Evolutionary conservation across 306 rosid genomes (phyloP).

Genomic region (Vicia sativa): DNA sequence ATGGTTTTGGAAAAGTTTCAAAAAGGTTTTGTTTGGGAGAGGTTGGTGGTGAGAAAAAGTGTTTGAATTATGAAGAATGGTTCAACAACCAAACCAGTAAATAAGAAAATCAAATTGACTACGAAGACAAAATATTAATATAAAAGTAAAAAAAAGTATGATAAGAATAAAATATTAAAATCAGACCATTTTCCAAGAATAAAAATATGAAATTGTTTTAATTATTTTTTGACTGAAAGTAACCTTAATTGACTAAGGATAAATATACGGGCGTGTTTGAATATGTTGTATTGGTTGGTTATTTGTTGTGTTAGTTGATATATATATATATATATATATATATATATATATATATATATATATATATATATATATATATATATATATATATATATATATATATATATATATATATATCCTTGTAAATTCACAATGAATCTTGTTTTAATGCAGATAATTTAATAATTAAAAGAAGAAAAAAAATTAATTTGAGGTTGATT

Average conservation of each 20-base stretch:
- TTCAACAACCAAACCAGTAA: slow-evolving; percentile 11
- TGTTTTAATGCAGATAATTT: too few relatives aligned
- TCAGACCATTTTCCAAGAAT: background rate
- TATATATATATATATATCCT: too few relatives aligned
- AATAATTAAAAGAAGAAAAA: too few relatives aligned
- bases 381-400: too few relatives aligned
- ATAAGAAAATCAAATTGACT: slow-evolving; percentile 30
- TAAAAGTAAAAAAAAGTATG: background rate
- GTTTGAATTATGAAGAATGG: slow-evolving; percentile 12
- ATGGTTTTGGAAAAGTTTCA: slow-evolving; percentile 32
- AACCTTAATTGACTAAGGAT: too few relatives aligned
- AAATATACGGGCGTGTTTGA: too few relatives aligned
- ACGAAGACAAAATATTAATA: background rate
- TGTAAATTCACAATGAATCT: too few relatives aligned
- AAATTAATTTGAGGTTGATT: too few relatives aligned
- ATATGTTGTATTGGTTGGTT: background rate
- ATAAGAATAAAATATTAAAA: background rate
- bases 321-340: too few relatives aligned
- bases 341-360: too few relatives aligned
- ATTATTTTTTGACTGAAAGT: too few relatives aligned
- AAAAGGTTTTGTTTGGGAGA: slow-evolving; percentile 32
- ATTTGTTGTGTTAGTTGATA: background rate
- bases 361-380: too few relatives aligned
- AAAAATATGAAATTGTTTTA: background rate
- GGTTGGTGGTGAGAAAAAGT: slow-evolving; percentile 12